Base-by-base conservation (phyloP, 1,284 basidiomycete genomes). In the Uromyces viciae-fabae region DNA sequence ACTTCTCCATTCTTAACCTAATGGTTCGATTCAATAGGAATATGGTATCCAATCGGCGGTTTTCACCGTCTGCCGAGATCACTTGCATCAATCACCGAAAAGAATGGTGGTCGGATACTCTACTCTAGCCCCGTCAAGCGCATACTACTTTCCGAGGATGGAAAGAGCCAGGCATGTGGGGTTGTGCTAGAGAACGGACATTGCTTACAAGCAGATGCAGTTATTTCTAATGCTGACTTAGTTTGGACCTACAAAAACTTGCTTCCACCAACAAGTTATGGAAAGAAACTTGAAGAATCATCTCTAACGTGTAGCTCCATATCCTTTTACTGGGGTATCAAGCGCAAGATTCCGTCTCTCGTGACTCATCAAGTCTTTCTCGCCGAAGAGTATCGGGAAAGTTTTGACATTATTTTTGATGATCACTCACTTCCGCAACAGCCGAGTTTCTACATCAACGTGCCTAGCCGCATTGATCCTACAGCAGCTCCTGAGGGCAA, bases 391-490 rank as follows among this genome's bases (percentile, higher is more conserved):
- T 84, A 84, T 83, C 82, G 25, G 46, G 82, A 82, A 54, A 83
- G 83, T 83, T 89, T 89, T 83, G 88, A 89, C 82, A 86, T 87
- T 49, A 89, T 89, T 83, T 89, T 89, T 84, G 85, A 87, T 69
- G 84, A 86, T 8, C 87, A 88, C 60, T 84, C 85, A 19, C 86
- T 89, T 82, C 88, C 89, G 0, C 83, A 85, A n/a, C 88, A 89
- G 78, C 88, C 88, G 0, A 87, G 87, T 15, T 89, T 89, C 85
- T 89, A 89, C 84, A 88, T 89, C 84, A 88, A 89, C 82, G 88
- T 89, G 0, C 88, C 88, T 2, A 87, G 87, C 4, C 84, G 87
- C 60, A 85, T 88, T 19, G 85, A 85, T 72, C 83, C 85, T 0
- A 69, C 82, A 3, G 87, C 87, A 28, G 86, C 87, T 4, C 87